A percentile compares a stretch with the other conserved stretches of the same genome.
phyloP scores from a whole-genome alignment of 495 filamentous ascomycete species.

The Aspergillus hancockii region DNA sequence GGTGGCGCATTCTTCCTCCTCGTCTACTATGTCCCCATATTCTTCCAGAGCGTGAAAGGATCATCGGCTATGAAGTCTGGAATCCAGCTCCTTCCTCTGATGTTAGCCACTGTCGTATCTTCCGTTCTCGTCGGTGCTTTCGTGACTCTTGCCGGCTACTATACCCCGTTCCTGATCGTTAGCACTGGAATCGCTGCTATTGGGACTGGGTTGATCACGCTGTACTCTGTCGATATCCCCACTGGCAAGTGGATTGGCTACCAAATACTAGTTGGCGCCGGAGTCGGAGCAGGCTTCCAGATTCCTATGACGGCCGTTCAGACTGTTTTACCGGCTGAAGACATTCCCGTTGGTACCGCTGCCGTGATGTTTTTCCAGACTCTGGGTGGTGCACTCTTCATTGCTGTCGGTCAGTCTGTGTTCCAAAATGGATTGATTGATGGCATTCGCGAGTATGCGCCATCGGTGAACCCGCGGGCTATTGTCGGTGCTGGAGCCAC shows the following conservation, averaged over 20 bases:
- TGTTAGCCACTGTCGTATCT: slow-evolving; percentile 37
- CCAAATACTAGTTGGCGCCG: slow-evolving; percentile 56
- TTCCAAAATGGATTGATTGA: slow-evolving; percentile 59
- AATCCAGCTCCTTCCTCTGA: slow-evolving; percentile 37
- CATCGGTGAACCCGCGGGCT: slow-evolving; percentile 42
- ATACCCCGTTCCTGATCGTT: slow-evolving; percentile 64
- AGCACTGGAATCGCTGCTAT: slow-evolving; percentile 55
- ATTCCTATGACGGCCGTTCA: slow-evolving; percentile 37
- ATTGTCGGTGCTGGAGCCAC: slow-evolving; percentile 62
- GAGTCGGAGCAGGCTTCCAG: slow-evolving; percentile 54
- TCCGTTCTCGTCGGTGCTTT: slow-evolving; percentile 46
- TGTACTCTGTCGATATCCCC: slow-evolving; percentile 32
- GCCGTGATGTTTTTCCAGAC: slow-evolving; percentile 71
- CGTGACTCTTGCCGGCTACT: slow-evolving; percentile 65
- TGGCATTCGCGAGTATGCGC: slow-evolving; percentile 41
- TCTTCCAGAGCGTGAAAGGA: slow-evolving; percentile 60
- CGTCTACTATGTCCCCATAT: slow-evolving; percentile 48
- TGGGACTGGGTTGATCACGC: slow-evolving; percentile 66
- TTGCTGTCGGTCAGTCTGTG: slow-evolving; percentile 63
- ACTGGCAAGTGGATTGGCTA: slow-evolving; percentile 58
- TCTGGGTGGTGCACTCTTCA: slow-evolving; percentile 68
- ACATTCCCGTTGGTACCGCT: slow-evolving; percentile 25
- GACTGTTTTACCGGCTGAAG: slow-evolving; percentile 22
- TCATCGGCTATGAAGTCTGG: slow-evolving; percentile 65
- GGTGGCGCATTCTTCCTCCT: slow-evolving; percentile 23